phyloP scores from a whole-genome alignment of 2,329 filamentous ascomycete species.

The Hysterium pulicare region DNA sequence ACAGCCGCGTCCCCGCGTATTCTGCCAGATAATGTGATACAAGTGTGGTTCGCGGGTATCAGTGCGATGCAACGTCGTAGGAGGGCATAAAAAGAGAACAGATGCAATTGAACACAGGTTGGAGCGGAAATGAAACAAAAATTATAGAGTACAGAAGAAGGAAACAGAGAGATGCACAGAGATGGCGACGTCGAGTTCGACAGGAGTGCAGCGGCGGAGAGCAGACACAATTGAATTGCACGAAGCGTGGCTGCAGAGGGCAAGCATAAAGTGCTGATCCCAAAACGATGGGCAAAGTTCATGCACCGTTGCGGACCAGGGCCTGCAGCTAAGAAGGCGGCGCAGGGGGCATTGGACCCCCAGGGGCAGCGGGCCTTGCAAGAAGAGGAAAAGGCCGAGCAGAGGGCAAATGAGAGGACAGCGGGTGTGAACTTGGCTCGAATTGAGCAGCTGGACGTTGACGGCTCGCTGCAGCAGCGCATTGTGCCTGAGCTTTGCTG shows the following conservation, averaged over 20 bases:
- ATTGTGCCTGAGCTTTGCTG: conserved; percentile 1
- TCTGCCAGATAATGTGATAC: too few relatives aligned
- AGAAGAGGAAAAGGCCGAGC: neutral
- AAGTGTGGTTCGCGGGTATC: too few relatives aligned
- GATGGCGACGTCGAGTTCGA: neutral
- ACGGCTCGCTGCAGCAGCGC: neutral
- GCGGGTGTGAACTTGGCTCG: conserved; percentile 2
- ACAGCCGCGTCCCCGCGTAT: too few relatives aligned
- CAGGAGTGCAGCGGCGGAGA: conserved; percentile 7
- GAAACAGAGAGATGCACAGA: conserved; percentile 3
- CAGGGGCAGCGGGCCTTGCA: neutral
- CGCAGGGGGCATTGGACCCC: neutral
- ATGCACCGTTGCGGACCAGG: conserved; percentile 4
- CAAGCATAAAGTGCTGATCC: conserved; percentile 1
- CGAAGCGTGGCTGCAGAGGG: conserved; percentile 21
- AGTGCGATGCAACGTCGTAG: neutral
- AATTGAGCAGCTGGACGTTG: conserved; percentile 1
- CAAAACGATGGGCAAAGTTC: neutral
- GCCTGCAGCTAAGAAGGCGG: neutral
- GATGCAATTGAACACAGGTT: too few relatives aligned
- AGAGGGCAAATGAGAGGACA: neutral
- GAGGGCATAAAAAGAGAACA: conserved; percentile 6
- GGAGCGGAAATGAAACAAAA: conserved; percentile 11
- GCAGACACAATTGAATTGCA: conserved; percentile 18
- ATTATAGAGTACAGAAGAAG: conserved; percentile 13